These are phyloP conservation scores for Lophiotrema nucula DNA, from an alignment of 495 filamentous ascomycete genomes.

Conservation along the genomic window DNA sequence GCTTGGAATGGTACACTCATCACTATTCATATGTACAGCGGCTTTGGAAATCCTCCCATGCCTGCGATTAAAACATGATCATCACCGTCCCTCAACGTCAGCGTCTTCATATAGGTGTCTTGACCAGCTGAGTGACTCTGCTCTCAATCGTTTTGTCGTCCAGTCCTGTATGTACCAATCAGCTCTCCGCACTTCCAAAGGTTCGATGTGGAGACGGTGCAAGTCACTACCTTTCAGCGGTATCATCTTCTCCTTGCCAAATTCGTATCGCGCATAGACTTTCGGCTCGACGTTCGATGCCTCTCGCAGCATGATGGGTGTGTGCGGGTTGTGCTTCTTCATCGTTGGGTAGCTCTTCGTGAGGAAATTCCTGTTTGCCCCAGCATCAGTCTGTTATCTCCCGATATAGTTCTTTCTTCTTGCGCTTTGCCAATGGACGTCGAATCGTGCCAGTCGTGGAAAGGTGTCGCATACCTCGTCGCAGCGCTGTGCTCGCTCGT, in stretches of 20 bases:
- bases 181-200: background rate
- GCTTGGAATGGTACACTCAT: no score
- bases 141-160: conserved; percentile 92
- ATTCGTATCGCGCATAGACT: conserved; percentile 89
- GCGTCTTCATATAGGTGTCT: conserved; percentile 45
- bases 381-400: background rate
- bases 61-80: no score
- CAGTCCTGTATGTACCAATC: conserved; percentile 60
- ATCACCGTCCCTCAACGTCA: no score
- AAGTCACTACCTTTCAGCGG: conserved; percentile 66
- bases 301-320: conserved; percentile 91
- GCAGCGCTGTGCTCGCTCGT: conserved; percentile 82
- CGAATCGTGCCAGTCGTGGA: no score
- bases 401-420: no score
- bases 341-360: conserved; percentile 92
- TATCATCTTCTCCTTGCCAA: conserved; percentile 85
- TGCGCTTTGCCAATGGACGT: no score
- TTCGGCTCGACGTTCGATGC: conserved; percentile 75
- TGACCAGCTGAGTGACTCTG: conserved; percentile 77
- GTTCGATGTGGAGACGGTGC: conserved; percentile 1
- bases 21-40: no score
- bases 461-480: conserved; percentile 60
- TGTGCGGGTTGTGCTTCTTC: conserved; percentile 98
- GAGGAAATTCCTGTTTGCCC: conserved; percentile 79
- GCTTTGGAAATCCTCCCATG: no score